Percentiles rank a stretch among this genome's conserved stretches.
These are phyloP conservation scores for Termitomyces sp. DNA, from an alignment of 768 basidiomycete species.

Conservation along the genomic window DNA sequence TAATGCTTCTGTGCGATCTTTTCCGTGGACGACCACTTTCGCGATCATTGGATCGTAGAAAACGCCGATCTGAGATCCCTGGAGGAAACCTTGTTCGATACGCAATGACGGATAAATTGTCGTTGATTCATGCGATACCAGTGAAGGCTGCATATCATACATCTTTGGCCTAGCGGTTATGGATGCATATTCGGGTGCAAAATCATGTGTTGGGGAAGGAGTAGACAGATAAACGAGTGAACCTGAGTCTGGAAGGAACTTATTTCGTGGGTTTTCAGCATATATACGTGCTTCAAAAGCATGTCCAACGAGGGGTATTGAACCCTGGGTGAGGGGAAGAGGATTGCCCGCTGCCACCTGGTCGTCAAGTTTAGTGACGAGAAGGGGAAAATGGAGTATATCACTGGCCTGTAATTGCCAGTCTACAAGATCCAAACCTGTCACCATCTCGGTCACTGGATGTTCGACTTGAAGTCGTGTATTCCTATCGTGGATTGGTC, in stretches of 20 bases:
- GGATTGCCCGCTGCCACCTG: constrained; percentile 87
- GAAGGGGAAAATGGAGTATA: neutral
- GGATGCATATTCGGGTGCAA: constrained; percentile 44
- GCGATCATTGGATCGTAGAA: constrained; percentile 93
- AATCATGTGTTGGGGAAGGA: constrained; percentile 64
- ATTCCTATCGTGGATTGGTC: constrained; percentile 45
- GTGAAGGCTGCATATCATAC: constrained; percentile 25
- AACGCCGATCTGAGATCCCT: constrained; percentile 77
- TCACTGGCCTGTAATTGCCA: constrained; percentile 79
- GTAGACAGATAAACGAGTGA: constrained; percentile 75
- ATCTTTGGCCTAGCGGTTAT: constrained; percentile 16
- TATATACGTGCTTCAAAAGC: constrained; percentile 95
- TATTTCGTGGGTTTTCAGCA: constrained; percentile 89
- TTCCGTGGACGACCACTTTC: constrained; percentile 85
- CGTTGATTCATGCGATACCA: constrained; percentile 21
- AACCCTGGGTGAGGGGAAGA: constrained; percentile 68
- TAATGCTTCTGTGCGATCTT: constrained; percentile 79
- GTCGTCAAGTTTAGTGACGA: neutral
- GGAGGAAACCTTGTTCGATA: constrained; percentile 85
- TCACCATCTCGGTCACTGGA: constrained; percentile 93
- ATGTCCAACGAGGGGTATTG: constrained; percentile 85
- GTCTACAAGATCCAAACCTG: constrained; percentile 89
- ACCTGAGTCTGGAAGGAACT: constrained; percentile 91
- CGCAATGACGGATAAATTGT: constrained; percentile 58
- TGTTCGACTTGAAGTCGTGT: constrained; percentile 86